phyloP scores from a whole-genome alignment of 495 filamentous ascomycete species.

The Xylaria venustula region DNA sequence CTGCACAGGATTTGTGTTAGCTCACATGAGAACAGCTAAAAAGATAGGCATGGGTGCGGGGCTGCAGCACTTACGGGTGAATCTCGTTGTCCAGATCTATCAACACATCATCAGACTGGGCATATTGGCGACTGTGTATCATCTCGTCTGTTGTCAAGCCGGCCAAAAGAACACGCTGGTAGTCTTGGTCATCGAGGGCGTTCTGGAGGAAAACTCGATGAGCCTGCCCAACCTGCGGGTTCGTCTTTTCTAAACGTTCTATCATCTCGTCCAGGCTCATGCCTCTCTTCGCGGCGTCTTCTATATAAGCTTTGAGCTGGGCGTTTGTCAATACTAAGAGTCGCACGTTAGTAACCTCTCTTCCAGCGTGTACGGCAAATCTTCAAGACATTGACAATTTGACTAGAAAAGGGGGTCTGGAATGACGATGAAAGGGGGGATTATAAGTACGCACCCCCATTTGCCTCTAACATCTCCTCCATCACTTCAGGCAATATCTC shows the following conservation, averaged over 20 bases:
- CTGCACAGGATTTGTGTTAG: background rate
- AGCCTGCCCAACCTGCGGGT: background rate
- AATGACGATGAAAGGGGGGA: no score
- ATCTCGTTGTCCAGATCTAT: conserved; percentile 21
- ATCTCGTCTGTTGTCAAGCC: conserved; percentile 35
- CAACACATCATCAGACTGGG: conserved; percentile 13
- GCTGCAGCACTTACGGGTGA: conserved; percentile 20
- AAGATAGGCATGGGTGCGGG: background rate
- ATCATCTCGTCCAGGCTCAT: conserved; percentile 2
- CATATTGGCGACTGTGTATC: conserved; percentile 7
- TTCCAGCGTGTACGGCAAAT: no score
- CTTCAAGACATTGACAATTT: no score
- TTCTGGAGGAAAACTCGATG: conserved; percentile 15
- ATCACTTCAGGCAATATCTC: conserved; percentile 14
- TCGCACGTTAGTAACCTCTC: no score
- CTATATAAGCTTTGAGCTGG: background rate
- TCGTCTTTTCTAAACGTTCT: background rate
- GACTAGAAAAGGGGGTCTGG: no score
- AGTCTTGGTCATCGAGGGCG: conserved; percentile 31
- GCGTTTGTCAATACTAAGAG: background rate
- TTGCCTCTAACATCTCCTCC: background rate
- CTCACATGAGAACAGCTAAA: background rate
- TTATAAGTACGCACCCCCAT: background rate
- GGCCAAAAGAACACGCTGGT: conserved; percentile 25
- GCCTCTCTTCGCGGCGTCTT: background rate